A percentile compares a stretch with the other conserved stretches of the same genome.
Conservation (phyloP, 805 yeast species). For the Candida alai region DNA sequence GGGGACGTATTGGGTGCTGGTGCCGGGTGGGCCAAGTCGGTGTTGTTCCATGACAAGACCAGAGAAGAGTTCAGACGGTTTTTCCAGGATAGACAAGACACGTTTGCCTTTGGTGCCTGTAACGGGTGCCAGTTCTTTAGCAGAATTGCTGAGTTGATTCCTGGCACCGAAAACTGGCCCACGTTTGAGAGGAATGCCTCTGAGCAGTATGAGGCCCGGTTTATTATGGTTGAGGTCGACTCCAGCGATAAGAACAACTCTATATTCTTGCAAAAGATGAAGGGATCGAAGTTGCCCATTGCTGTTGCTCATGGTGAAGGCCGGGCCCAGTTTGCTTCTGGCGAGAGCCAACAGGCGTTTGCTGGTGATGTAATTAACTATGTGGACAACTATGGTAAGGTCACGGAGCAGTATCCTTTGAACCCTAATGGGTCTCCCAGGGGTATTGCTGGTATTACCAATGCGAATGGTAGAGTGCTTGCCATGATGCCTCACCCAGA, state of each 20-base stretch:
- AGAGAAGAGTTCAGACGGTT: conserved; percentile 73
- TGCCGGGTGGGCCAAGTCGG: conserved; percentile 98
- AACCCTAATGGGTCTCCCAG: conserved; percentile 96
- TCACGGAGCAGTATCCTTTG: conserved; percentile 80
- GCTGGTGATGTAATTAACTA: conserved; percentile 62
- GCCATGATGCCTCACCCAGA: conserved; percentile 99
- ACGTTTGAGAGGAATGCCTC: conserved; percentile 84
- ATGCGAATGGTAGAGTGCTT: conserved; percentile 89
- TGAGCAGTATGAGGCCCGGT: conserved; percentile 97
- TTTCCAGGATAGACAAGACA: conserved; percentile 82
- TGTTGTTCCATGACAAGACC: conserved; percentile 74
- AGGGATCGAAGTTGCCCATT: conserved; percentile 90
- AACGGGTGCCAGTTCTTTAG: conserved; percentile 97
- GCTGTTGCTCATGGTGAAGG: conserved; percentile 99
- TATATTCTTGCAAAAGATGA: conserved; percentile 84
- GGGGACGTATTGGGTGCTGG: conserved; percentile 99
- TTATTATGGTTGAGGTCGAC: conserved; percentile 77
- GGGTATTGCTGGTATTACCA: conserved; percentile 88
- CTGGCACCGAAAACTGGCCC: conserved; percentile 96
- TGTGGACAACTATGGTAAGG: conserved; percentile 86
- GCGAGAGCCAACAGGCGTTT: conserved; percentile 44
- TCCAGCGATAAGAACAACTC: conserved; percentile 45
- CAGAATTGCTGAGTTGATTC: conserved; percentile 78
- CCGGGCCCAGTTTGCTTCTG: conserved; percentile 64
- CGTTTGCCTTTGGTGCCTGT: conserved; percentile 97